Evolutionary conservation across 2,329 filamentous ascomycete genomes (phyloP), one percentile per base, ranked within the genome.

Genomic region (Sporothrix brasiliensis): DNA sequence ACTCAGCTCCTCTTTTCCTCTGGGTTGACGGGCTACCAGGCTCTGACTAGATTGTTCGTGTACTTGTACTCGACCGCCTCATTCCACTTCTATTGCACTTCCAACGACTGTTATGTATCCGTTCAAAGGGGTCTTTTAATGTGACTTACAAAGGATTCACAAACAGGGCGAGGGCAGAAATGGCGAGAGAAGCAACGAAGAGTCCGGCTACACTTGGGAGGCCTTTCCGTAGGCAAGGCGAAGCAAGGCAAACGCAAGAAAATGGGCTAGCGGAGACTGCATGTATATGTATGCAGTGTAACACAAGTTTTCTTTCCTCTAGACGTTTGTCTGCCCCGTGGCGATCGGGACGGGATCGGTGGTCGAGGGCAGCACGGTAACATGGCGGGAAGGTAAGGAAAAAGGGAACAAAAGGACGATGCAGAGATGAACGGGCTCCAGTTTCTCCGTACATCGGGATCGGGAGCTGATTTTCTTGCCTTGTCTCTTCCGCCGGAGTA

Each of bases 261-360:
- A 65, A 34, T 16, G 30, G 44, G 24, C 16, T 10, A 13, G 44
- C 7, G 39, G n/a, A 13, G 34, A 24, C 52, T 68, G 52, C 52
- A 68, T 9, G 9, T 34, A 34, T 34, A 14, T 24, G 53, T 11
- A 68, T 58, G 53, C 67, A 39, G 67, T 50, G 67, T 58, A 68
- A 49, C 67, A 44, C 52, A 47, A 10, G 24, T 16, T 63, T n/a
- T 11, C 10, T 67, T 24, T 27, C n/a, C 19, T 47, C 21, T 30
- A 4, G 19, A 16, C 30, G 47, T 6, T 19, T 34, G 21, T 6
- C 11, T 34, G 21, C 27, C 65, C 50, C 34, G 65, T 39, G 50
- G 47, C 63, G 21, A 54, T 67, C 50, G 65, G 63, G 50, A 54
- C 47, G 63, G 30, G 61, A 65, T 65, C 24, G 44, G 47, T 63